Base-by-base conservation (phyloP, 2,329 filamentous ascomycete species). In the Byssochlamys sp. region DNA sequence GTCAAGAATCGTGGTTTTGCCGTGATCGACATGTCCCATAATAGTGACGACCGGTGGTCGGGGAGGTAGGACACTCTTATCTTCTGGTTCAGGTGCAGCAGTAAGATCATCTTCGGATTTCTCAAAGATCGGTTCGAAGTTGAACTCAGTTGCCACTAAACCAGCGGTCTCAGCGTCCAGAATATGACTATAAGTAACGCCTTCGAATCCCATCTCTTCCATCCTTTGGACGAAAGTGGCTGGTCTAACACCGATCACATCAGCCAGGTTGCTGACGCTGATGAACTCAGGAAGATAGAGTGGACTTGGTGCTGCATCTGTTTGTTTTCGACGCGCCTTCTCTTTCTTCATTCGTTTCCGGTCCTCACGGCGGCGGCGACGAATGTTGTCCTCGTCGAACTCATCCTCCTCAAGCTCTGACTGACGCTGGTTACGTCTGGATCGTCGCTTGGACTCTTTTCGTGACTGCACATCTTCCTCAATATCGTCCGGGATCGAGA, bases 1-100 rank as follows among this genome's bases (percentile, higher is more conserved):
- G 70, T 99, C 94, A 9, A 99, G 80, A 49, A 99, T 85, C 0
- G 95, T 99, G 0, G 94, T 99, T 77, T 99, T 99, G 56, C 94
- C 94, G 71, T 99, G 94, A 70, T 99, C 95, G 65, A 99, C 94
- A 63, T 99, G 94, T 2, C 94, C 94, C 95, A 99, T 99, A 68
- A 99, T 99, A 0, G 95, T 97, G 45, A 99, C 91, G 35, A 99
- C 90, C 0, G 94, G 95, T 6, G 94, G 92, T 14, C 95, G 84
- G 33, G 78, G 73, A 1, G 91, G 90, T 6, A 96, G 74, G 12
- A 73, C 65, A 0, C 87, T 84, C 53, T 78, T 81, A 70, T 92
- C 89, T 66, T 85, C 85, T 7, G 84, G 83, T 27, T 80, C 76
- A 1, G 90, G 86, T 10, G 86, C 83, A 26, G 88, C 81, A 60